Conservation (phyloP, 768 basidiomycete species). For the Tulasnella sp. region DNA sequence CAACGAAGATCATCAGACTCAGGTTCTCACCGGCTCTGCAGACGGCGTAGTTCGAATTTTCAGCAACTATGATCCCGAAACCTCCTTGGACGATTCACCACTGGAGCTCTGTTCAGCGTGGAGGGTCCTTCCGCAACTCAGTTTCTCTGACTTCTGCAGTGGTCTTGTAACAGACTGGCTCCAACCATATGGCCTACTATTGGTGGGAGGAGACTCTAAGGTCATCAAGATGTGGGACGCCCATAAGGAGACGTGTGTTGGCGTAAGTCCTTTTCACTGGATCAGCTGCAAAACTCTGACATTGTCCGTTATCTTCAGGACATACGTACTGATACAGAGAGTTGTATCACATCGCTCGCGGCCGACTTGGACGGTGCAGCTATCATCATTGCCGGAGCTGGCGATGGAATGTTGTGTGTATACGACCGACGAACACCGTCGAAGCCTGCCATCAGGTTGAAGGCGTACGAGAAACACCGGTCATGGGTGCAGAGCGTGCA, state of each 20-base stretch:
- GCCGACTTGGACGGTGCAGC: constrained; percentile 66
- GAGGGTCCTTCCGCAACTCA: constrained; percentile 67
- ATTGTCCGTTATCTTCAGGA: constrained; percentile 40
- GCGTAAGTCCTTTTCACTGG: constrained; percentile 39
- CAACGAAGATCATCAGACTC: constrained; percentile 88
- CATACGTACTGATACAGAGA: constrained; percentile 77
- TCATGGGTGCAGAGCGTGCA: constrained; percentile 87
- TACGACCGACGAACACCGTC: constrained; percentile 88
- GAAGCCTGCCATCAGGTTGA: constrained; percentile 69
- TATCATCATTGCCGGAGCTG: constrained; percentile 82
- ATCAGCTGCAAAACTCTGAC: neutral
- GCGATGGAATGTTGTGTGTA: constrained; percentile 76
- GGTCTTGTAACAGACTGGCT: constrained; percentile 92
- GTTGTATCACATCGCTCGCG: constrained; percentile 73
- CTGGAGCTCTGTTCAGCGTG: constrained; percentile 91
- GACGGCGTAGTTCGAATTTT: constrained; percentile 88
- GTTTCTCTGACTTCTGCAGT: constrained; percentile 48
- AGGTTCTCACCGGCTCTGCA: constrained; percentile 79
- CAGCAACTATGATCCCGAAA: constrained; percentile 72
- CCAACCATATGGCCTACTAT: constrained; percentile 67
- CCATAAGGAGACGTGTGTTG: constrained; percentile 50
- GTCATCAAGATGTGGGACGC: constrained; percentile 93
- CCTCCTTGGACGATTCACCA: constrained; percentile 40
- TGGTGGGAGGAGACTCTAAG: constrained; percentile 86
- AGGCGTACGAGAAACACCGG: constrained; percentile 61